These are phyloP conservation scores for Penicillium sp. DNA, from an alignment of 2,329 filamentous ascomycete genomes.

Conservation along the genomic window DNA sequence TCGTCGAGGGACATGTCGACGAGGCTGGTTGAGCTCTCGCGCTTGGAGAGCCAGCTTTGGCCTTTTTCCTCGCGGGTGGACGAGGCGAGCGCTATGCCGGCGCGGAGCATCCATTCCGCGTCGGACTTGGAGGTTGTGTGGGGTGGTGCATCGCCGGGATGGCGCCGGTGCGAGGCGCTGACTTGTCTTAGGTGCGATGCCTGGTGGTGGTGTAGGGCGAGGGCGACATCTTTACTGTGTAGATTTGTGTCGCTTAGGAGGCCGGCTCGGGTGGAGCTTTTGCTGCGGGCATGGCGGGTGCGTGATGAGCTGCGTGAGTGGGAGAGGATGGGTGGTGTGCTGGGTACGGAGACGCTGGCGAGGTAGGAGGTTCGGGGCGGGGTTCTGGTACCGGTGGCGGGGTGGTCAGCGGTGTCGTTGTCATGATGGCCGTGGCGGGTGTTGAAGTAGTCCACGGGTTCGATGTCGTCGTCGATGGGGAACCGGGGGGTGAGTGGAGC, in stretches of 20 bases:
- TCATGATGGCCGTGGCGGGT: conserved; percentile 17
- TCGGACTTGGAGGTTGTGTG: conserved; percentile 30
- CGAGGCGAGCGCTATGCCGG: conserved; percentile 58
- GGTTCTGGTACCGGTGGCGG: conserved; percentile 35
- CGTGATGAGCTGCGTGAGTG: conserved; percentile 45
- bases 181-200: conserved; percentile 11
- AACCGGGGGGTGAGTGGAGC: conserved; percentile 60
- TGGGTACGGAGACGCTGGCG: conserved; percentile 45
- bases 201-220: conserved; percentile 29
- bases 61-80: conserved; percentile 62
- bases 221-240: conserved; percentile 27
- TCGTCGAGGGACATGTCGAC: conserved; percentile 43
- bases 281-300: conserved; percentile 36
- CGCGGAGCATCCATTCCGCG: conserved; percentile 62
- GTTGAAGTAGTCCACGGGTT: conserved; percentile 38
- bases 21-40: conserved; percentile 59
- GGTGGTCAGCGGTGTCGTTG: conserved; percentile 10
- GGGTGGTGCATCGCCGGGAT: conserved; percentile 10
- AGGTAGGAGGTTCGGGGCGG: conserved; percentile 42
- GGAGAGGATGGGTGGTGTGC: conserved; percentile 46
- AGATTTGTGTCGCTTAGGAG: conserved; percentile 42
- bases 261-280: conserved; percentile 34
- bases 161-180: conserved; percentile 11
- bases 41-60: conserved; percentile 62
- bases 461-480: conserved; percentile 52